phyloP scores from a whole-genome alignment of 2,329 filamentous ascomycete species.

The Fusarium papillatum region DNA sequence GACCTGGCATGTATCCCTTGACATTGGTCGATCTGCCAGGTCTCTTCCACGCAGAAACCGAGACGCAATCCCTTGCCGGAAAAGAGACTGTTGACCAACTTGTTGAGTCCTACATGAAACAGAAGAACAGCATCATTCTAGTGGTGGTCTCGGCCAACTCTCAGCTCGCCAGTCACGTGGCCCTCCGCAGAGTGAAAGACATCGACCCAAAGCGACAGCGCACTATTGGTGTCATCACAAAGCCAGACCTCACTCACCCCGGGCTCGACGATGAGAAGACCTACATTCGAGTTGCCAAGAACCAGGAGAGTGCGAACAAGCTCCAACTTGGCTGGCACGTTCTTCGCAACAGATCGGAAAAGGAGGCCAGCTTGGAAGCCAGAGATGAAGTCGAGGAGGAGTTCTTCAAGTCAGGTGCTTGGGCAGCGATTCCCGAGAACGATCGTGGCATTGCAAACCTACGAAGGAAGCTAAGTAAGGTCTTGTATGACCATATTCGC shows the following conservation, averaged over 20 bases:
- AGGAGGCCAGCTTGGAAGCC: conserved; percentile 40
- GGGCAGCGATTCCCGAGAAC: conserved; percentile 46
- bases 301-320: conserved; percentile 46
- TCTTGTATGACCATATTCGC: conserved; percentile 47
- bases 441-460: conserved; percentile 49
- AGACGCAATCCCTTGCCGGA: conserved; percentile 47
- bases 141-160: conserved; percentile 64
- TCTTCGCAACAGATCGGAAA: conserved; percentile 61
- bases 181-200: conserved; percentile 59
- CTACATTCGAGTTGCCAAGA: conserved; percentile 52
- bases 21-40: conserved; percentile 70
- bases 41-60: conserved; percentile 50
- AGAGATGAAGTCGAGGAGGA: conserved; percentile 48
- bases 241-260: conserved; percentile 60
- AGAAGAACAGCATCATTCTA: conserved; percentile 70
- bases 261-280: conserved; percentile 54
- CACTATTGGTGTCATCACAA: conserved; percentile 70
- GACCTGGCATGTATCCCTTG: conserved; percentile 59
- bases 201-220: conserved; percentile 59
- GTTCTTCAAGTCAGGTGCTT: conserved; percentile 49
- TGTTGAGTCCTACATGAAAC: conserved; percentile 67
- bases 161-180: conserved; percentile 64
- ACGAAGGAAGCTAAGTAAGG: conserved; percentile 49
- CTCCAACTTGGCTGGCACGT: conserved; percentile 66
- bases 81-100: conserved; percentile 51